phyloP scores from a whole-genome alignment of 163 green algal species.

The Scenedesmus sp. region DNA sequence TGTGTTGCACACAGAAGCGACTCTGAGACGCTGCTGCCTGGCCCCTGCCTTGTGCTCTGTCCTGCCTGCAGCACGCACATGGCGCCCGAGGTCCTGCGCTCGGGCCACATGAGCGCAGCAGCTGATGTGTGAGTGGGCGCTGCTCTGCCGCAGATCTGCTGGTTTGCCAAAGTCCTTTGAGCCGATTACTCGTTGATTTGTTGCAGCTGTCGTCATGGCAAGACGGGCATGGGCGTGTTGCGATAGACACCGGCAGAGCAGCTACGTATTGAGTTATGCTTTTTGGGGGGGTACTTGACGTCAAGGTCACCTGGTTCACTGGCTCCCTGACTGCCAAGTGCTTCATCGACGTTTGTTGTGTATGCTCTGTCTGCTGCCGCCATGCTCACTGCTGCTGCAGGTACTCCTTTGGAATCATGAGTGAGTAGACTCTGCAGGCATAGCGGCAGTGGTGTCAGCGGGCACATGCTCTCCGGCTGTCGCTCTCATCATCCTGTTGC shows the following conservation, averaged over 20 bases:
- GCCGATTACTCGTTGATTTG: background rate
- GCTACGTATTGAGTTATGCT: too few species aligned
- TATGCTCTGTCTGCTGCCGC: background rate
- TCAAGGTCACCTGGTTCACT: too few species aligned
- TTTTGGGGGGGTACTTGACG: too few species aligned
- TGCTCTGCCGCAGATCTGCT: background rate
- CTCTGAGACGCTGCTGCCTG: background rate
- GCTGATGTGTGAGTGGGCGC: slow-evolving; percentile 23
- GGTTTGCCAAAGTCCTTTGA: background rate
- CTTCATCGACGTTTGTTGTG: background rate
- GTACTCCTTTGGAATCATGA: slow-evolving; percentile 42
- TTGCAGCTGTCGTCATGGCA: background rate
- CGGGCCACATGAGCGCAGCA: slow-evolving; percentile 12
- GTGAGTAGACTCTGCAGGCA: too few species aligned
- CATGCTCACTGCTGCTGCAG: background rate
- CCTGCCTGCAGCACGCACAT: background rate
- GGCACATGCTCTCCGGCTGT: too few species aligned
- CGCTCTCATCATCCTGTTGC: background rate
- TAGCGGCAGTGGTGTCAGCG: too few species aligned
- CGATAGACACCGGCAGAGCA: too few species aligned
- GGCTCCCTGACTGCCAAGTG: background rate
- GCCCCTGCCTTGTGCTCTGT: background rate
- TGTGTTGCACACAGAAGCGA: background rate
- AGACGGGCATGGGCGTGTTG: too few species aligned
- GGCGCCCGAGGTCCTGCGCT: slow-evolving; percentile 21